Evolutionary conservation across 164 flowering plant genomes (phyloP).

Genomic region (Sextonia rubra): DNA sequence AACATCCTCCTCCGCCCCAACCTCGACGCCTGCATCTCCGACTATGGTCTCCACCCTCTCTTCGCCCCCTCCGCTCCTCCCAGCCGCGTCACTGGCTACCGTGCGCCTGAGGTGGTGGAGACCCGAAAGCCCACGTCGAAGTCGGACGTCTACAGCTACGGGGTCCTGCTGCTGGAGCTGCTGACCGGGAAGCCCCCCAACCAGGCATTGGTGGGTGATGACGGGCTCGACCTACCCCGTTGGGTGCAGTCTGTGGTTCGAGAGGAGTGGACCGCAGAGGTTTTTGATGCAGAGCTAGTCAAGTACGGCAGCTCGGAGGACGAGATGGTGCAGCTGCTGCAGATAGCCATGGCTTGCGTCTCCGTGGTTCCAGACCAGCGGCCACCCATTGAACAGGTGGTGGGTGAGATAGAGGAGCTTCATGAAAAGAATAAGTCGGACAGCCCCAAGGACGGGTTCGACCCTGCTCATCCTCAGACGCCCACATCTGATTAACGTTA

Average conservation of each 20-base stretch:
- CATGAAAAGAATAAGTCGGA: no score
- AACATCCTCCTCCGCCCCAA: constrained; percentile 74
- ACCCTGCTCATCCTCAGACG: no score
- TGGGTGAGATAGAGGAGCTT: constrained; percentile 72
- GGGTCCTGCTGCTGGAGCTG: constrained; percentile 76
- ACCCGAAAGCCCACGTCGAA: constrained; percentile 73
- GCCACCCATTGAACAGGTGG: constrained; percentile 68
- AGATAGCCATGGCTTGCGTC: constrained; percentile 91
- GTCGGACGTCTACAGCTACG: constrained; percentile 93
- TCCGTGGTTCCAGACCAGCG: constrained; percentile 81
- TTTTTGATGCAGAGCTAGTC: constrained; percentile 90
- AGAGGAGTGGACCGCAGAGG: constrained; percentile 99
- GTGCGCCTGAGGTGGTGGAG: constrained; percentile 90
- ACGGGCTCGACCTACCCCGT: constrained; percentile 90
- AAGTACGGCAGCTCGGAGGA: constrained; percentile 79
- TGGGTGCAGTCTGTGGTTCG: constrained; percentile 98
- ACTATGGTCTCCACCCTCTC: constrained; percentile 73
- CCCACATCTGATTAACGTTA: no score
- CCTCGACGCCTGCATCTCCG: constrained; percentile 59
- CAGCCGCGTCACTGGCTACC: constrained; percentile 79
- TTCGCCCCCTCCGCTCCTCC: constrained; percentile 52
- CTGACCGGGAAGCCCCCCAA: constrained; percentile 93
- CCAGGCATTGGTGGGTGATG: constrained; percentile 85
- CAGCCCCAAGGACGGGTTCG: no score
- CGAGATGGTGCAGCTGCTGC: constrained; percentile 95